These are phyloP conservation scores for Pleurotus platypus DNA, from an alignment of 768 basidiomycete genomes.

Conservation along the genomic window DNA sequence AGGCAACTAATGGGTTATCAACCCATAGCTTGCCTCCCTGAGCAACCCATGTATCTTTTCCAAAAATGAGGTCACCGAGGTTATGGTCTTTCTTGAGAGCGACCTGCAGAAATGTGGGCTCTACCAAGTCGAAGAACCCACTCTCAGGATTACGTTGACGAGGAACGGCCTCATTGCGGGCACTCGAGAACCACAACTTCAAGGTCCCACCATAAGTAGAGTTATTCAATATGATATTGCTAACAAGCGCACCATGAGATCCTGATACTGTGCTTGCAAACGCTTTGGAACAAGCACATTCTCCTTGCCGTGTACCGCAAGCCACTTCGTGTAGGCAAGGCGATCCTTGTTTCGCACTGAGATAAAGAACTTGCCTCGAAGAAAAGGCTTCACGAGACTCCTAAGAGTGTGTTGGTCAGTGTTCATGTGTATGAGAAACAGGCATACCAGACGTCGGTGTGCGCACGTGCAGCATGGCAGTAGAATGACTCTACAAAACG, in stretches of 20 bases:
- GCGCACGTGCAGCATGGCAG: background rate
- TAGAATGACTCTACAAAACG: constrained; percentile 8
- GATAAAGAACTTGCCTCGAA: background rate
- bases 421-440: background rate
- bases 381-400: background rate
- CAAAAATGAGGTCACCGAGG: background rate
- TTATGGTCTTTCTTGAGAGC: background rate
- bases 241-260: background rate
- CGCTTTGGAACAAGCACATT: background rate
- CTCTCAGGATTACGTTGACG: background rate
- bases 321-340: constrained; percentile 7
- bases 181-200: background rate
- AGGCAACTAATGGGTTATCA: background rate
- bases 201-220: too few species aligned
- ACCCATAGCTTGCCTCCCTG: background rate
- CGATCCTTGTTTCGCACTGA: constrained; percentile 5
- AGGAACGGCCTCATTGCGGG: background rate
- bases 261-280: background rate
- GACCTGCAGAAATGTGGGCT: background rate
- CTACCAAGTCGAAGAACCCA: constrained; percentile 1
- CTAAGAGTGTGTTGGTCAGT: background rate
- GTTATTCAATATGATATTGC: background rate
- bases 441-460: background rate
- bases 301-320: constrained; percentile 6
- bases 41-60: background rate